A percentile compares a stretch with the other conserved stretches of the same genome.
These are phyloP conservation scores for Saitozyma sp. DNA, from an alignment of 768 basidiomycete genomes.

Conservation along the genomic window DNA sequence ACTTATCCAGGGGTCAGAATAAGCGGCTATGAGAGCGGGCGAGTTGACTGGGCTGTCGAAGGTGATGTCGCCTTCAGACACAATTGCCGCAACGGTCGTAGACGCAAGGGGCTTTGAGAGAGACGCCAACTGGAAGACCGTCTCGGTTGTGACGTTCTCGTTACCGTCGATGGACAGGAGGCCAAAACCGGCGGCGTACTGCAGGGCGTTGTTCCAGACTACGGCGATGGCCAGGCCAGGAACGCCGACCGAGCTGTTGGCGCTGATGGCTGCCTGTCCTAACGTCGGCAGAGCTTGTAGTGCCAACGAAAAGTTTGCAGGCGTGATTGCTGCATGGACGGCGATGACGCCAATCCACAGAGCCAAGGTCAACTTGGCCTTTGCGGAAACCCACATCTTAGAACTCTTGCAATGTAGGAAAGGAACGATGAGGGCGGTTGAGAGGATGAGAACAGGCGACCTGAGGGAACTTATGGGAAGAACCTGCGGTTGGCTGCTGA, in stretches of 20 bases:
- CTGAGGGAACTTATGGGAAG: too few species aligned
- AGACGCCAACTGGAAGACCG: conserved; percentile 4
- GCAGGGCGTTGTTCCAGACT: neutral
- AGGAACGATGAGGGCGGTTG: too few species aligned
- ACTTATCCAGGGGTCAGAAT: neutral
- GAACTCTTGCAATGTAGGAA: too few species aligned
- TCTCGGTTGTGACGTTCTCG: neutral
- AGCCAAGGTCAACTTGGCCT: too few species aligned
- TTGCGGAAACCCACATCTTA: too few species aligned
- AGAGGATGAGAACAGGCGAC: too few species aligned
- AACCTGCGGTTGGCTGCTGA: too few species aligned
- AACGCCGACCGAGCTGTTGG: neutral
- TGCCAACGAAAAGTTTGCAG: neutral
- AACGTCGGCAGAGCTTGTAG: neutral
- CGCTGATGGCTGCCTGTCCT: neutral
- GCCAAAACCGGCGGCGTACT: neutral
- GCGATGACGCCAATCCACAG: too few species aligned
- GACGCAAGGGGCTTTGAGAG: neutral
- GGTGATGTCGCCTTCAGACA: neutral
- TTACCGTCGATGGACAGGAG: neutral
- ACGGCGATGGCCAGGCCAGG: neutral
- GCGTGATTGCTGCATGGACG: too few species aligned
- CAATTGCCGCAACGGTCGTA: neutral
- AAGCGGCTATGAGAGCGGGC: neutral
- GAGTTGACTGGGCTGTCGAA: neutral